Evolutionary conservation across 2,329 filamentous ascomycete species (phyloP), one percentile per base, ranked within the genome.

Genomic region (Xylaria sp.): DNA sequence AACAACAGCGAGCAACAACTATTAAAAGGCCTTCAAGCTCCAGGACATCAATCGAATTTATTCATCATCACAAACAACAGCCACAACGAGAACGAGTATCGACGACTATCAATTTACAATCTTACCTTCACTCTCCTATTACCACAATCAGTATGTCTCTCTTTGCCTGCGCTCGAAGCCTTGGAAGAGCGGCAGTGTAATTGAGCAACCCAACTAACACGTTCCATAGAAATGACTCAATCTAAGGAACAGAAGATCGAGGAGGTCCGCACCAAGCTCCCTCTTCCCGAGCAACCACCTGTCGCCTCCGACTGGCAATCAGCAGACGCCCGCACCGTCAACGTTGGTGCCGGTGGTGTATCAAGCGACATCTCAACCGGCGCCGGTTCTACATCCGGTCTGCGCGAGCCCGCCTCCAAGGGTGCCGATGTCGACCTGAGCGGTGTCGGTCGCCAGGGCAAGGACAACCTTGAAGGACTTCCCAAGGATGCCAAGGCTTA

Each of bases 221-320:
- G 3, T 18, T 28, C 18, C 23, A 30, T 18, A 72, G 70, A 59
- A 57, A 70, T 68, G 61, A 63, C 60, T 46, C 55, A 68, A 48
- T 56, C 55, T 1, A 64, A 63, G 48, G 67, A 70, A 34, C 67
- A 68, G 58, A 72, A 72, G 65, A 91, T 94, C 77, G 87, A 90
- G 60, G 81, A 91, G 79, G 85, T 85, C 76, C 85, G 90, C 81
- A 81, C 89, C 79, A 93, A 93, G 81, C 89, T 97, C 36, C 91
- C 92, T 60, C 87, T 94, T 59, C 93, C 93, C 20, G 92, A 95
- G 2, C 85, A 94, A 72, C 93, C 93, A 25, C 91, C 92, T 1
- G 82, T 81, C n/a, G 82, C 88, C n/a, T 91, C 91, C 5, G 92
- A 96, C 84, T 94, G 89, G 86, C 89, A 94, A 78, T 93, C 90